phyloP scores from a whole-genome alignment of 306 rosid genomes.

The Astragalus glycyphyllos region DNA sequence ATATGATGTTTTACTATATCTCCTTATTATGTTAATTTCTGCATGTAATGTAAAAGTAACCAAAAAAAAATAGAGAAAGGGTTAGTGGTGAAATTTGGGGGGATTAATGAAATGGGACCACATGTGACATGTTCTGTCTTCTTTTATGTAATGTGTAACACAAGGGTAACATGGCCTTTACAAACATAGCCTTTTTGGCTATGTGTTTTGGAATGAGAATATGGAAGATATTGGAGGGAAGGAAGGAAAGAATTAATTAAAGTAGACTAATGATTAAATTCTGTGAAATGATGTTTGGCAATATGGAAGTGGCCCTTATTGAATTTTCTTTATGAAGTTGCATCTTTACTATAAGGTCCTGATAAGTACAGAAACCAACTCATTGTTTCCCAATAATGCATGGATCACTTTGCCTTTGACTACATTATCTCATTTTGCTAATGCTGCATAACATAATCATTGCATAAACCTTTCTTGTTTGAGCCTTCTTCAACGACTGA shows the following conservation, averaged over 20 bases:
- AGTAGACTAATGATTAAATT: conserved; percentile 59
- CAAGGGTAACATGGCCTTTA: conserved; percentile 53
- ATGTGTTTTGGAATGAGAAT: conserved; percentile 52
- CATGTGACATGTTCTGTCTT: conserved; percentile 51
- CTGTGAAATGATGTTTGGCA: conserved; percentile 58
- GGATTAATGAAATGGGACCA: conserved; percentile 55
- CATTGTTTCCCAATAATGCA: conserved; percentile 78
- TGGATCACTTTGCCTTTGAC: conserved; percentile 56
- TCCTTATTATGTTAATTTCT: conserved; percentile 41
- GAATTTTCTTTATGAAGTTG: conserved; percentile 49
- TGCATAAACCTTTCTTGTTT: conserved; percentile 52
- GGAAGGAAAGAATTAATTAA: conserved; percentile 43
- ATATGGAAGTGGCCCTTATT: conserved; percentile 59
- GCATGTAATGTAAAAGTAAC: conserved; percentile 51
- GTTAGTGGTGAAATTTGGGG: conserved; percentile 58
- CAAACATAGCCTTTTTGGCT: conserved; percentile 59
- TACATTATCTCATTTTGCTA: conserved; percentile 38
- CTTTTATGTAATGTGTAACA: conserved; percentile 54
- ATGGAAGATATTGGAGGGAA: conserved; percentile 52
- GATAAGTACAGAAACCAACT: conserved; percentile 72
- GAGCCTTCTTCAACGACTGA: conserved; percentile 49
- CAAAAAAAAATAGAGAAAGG: conserved; percentile 3
- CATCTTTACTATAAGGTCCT: conserved; percentile 31
- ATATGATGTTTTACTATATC: neutral
- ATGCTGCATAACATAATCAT: conserved; percentile 61